Base-by-base conservation (phyloP, 176 grass and related monocot species). In the Aechmea fasciata region DNA sequence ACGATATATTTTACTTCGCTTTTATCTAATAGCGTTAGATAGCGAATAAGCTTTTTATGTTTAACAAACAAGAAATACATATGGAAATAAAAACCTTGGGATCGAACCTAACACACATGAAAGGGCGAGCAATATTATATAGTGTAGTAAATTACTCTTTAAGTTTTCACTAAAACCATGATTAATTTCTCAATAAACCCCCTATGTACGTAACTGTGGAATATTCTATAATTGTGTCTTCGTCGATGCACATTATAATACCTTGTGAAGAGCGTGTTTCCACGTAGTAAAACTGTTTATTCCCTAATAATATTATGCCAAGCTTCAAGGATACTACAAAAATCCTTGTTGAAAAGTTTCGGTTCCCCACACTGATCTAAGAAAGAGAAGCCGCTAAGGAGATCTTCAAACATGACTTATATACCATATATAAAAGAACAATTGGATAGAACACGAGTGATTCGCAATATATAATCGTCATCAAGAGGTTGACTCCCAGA, bases 271-370 rank as follows among this genome's bases (percentile, higher is more conserved):
- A 72, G 70, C 73, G 73, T 90, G 76, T 64, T 49, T 83, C 69
- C 83, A 78, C 73, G 62, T 50, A 59, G 29, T 68, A 48, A 49
- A 76, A 47, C 3, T 14, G 10, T 13, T 52, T 61, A 65, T 53
- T 11, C 76, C 74, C 48, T 13, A 10, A 65, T 69, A 62, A 23
- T 79, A 78, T 65, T 80, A 75, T 80, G 69, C 77, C 55, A 73
- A 74, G 75, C 90, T 81, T 89, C 49, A 25, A 70, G 48, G 70
- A 68, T 73, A 92, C 77, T 76, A 61, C 15, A 48, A 67, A 13
- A 17, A 11, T 67, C 33, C 14, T n/a, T 20, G 8, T n/a, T 20
- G 9, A 48, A 61, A 19, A 15, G 11, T 22, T 15, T 10, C 29
- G 22, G 11, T 10, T 54, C 51, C 51, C 19, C 13, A 28, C 49